Base-by-base conservation (phyloP, 768 basidiomycete species). In the Grammothele lineata region DNA sequence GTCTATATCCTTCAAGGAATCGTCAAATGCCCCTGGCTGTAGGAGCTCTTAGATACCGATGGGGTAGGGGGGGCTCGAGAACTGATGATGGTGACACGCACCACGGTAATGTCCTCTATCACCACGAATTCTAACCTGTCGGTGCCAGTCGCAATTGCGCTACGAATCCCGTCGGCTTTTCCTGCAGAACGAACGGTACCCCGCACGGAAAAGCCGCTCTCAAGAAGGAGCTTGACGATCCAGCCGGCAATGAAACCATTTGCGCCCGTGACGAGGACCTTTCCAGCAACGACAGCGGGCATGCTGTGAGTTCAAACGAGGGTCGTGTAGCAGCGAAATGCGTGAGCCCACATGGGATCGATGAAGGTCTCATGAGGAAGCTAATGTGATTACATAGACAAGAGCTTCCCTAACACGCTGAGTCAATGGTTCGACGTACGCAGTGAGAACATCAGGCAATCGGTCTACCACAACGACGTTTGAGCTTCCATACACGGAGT, bases 101-200 rank as follows among this genome's bases (percentile, higher is more conserved):
- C 77, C 64, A 69, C 56, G 8, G 69, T 68, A 46, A 91, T 83
- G 56, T 92, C 87, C 35, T 77, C 72, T 0, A 91, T 86, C n/a
- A 87, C 66, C n/a, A 76, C 76, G 34, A 80, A 63, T 50, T 84
- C 79, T 48, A 88, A 78, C 35, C 69, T 73, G 47, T 76, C 75
- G 0, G 74, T 79, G 46, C 75, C 73, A 0, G 64, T 57, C 4
- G 70, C 66, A 60, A 86, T 82, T 41, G 71, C 51, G 18, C 81
- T 68, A 43, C 66, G 62, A 48, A 90, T 63, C 54, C 77, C 75
- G 1, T 73, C 64, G 2, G 76, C 80, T 59, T 88, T 90, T 10
- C 67, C 65, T 3, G 56, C 54, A 1, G 77, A 76, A 10, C 88
- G 76, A 5, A 85, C 84, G 0, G 84, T 80, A 0, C 82, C 85